Base-by-base conservation (phyloP, 116 monocot species). In the Trichopus zeylanicus region DNA sequence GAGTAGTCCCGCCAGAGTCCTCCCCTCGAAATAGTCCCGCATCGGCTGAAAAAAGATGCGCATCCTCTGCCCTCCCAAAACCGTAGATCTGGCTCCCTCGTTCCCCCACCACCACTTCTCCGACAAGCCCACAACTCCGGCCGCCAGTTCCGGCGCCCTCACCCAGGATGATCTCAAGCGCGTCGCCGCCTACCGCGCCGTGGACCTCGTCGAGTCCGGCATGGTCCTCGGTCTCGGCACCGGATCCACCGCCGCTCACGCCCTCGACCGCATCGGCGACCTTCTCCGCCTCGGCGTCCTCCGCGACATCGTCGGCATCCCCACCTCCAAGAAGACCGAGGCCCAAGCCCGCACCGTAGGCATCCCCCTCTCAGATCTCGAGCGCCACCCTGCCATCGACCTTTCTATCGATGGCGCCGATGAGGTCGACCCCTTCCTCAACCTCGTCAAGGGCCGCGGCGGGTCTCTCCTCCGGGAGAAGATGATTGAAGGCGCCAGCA, bases 391-490 rank as follows among this genome's bases (percentile, higher is more conserved):
- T 6, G 25, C 18, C 4, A 30, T 66, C 27, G 66, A 66, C 55
- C 66, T 66, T 42, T 42, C 66, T 16, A 66, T 66, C 16, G 66
- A 66, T 37, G 66, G 66, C 28, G 66, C 66, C 12, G 66, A 66
- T 27, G 66, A 66, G 55, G 66, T 66, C 16, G 66, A 66, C 29
- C 63, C 56, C 1, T 9, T 3, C 16, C 62, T 70, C 33, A 62
- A 70, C 22, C 70, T 70, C 23, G 62, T 70, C 46, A 70, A 70
- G 46, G 70, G 87, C 31, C 82, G 91, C 18, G 91, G 91, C 32
- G 91, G 91, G 1, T 91, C 91, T 0, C 73, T 91, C 3, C 75
- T 91, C 12, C 61, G 91, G 10, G 91, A 91, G 78, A 91, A 92
- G 78, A 92, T 92, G 91, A 75, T 92, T 13, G 87, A 92, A 65